A percentile compares a stretch with the other conserved stretches of the same genome.
Evolutionary conservation across 2,329 filamentous ascomycete species (phyloP).

Genomic region (Blastomyces parvus): DNA sequence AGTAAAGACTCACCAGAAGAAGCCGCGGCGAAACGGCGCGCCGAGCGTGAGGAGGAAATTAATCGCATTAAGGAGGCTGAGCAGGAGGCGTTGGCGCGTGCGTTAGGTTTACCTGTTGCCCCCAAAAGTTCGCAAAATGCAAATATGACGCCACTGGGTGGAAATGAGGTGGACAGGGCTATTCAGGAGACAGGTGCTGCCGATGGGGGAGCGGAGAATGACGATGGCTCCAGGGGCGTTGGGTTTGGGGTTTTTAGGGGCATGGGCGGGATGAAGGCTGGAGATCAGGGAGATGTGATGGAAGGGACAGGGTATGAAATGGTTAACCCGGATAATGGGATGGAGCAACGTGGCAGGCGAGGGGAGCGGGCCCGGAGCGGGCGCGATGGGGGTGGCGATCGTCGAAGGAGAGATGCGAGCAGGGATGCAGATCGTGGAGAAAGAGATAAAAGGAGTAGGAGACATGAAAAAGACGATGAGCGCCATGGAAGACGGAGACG

Average conservation of each 20-base stretch:
- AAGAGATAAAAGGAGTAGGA: conserved; percentile 41
- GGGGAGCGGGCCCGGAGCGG: conserved; percentile 24
- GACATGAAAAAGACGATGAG: conserved; percentile 24
- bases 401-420: conserved; percentile 23
- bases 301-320: conserved; percentile 19
- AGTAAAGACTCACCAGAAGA: conserved; percentile 43
- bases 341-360: conserved; percentile 23
- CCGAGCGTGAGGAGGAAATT: conserved; percentile 64
- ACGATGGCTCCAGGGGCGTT: conserved; percentile 24
- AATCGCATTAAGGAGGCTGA: conserved; percentile 80
- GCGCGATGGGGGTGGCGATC: conserved; percentile 24
- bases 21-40: conserved; percentile 31
- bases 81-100: conserved; percentile 77
- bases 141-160: conserved; percentile 52
- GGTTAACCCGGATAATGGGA: conserved; percentile 8
- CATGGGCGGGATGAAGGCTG: conserved; percentile 27
- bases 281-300: conserved; percentile 21
- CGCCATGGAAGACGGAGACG: conserved; percentile 27
- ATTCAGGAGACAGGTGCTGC: conserved; percentile 35
- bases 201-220: conserved; percentile 17
- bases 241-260: conserved; percentile 27
- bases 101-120: conserved; percentile 68
- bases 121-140: conserved; percentile 53
- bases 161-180: conserved; percentile 48
- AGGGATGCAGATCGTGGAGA: conserved; percentile 24